Evolutionary conservation across 768 basidiomycete species (phyloP), one percentile per base, ranked within the genome.

Genomic region (Piloderma croceum): DNA sequence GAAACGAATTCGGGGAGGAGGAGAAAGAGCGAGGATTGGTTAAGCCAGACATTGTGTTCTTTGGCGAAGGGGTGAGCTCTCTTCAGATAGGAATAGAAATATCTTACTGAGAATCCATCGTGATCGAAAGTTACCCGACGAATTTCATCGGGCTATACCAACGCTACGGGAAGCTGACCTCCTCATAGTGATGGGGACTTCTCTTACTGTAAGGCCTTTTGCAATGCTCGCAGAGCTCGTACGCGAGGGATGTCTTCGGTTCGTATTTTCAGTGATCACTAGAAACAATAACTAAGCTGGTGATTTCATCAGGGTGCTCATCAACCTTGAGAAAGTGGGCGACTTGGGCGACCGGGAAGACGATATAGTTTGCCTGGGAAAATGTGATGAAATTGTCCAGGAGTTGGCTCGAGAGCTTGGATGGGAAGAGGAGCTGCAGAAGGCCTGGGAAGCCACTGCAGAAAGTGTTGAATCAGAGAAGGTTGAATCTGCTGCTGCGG

Each of bases 21-120:
- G n/a, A n/a, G n/a, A n/a, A n/a, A n/a, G n/a, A n/a, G n/a, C n/a
- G n/a, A n/a, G 90, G 89, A 0, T 67, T 89, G 27, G 81, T 92
- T 12, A 91, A 93, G 60, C 90, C 90, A n/a, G 87, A 94, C 53
- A 94, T 94, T 31, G 88, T 94, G 10, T 93, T 94, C 63, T 93
- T 94, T 52, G 90, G 92, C 18, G 86, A 90, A 62, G 55, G 71
- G 25, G 81, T 85, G 54, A 23, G 79, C 64, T 12, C 20, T n/a
- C 33, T 25, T 36, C 12, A 42, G 43, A 24, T 12, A 12, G 10
- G 19, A 12, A 11, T 7, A 44, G 22, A 34, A 19, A 36, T 7
- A 15, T 12, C 39, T 42, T 37, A 31, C n/a, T 10, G 19, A 24
- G 10, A 11, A 24, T 38, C 36, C 36, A 11, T 18, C 13, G 9